These are phyloP conservation scores for Sporisorium sorghi DNA, from an alignment of 1,284 basidiomycete species.

Conservation along the genomic window DNA sequence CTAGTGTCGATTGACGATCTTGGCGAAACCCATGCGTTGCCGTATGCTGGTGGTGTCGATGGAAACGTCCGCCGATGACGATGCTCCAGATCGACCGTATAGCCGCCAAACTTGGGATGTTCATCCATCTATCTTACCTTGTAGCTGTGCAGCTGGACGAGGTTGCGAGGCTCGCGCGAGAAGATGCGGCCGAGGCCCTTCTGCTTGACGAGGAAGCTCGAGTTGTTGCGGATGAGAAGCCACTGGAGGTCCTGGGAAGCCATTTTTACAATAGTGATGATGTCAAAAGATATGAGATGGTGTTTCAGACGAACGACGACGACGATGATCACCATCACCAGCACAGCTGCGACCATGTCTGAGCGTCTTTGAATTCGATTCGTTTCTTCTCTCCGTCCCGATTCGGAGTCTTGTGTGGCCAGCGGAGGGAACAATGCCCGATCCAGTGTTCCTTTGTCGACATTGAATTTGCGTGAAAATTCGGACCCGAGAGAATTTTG, in stretches of 20 bases:
- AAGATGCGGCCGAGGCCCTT: constrained; percentile 67
- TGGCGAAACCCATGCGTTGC: neutral
- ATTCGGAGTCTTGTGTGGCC: neutral
- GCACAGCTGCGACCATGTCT: neutral
- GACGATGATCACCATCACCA: neutral
- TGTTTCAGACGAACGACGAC: constrained; percentile 13
- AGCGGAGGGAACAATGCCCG: neutral
- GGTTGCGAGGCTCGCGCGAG: constrained; percentile 66
- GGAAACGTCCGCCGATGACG: too few species aligned
- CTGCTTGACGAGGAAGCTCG: constrained; percentile 68
- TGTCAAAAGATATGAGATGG: constrained; percentile 30
- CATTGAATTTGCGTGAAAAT: too few species aligned
- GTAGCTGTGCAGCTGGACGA: constrained; percentile 67
- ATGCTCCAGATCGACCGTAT: constrained; percentile 6
- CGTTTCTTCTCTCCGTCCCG: constrained; percentile 6
- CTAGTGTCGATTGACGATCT: neutral
- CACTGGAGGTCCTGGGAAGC: constrained; percentile 68
- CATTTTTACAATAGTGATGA: constrained; percentile 40
- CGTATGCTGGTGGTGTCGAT: too few species aligned
- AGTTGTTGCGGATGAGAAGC: constrained; percentile 65
- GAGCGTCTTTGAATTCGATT: neutral
- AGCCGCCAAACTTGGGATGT: too few species aligned
- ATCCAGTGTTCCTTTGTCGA: constrained; percentile 4
- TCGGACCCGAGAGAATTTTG: constrained; percentile 3
- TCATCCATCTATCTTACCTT: constrained; percentile 48